A percentile compares a stretch with the other conserved stretches of the same genome.
phyloP scores from a whole-genome alignment of 345 rosid genomes.

The Rhodamnia rubescens region DNA sequence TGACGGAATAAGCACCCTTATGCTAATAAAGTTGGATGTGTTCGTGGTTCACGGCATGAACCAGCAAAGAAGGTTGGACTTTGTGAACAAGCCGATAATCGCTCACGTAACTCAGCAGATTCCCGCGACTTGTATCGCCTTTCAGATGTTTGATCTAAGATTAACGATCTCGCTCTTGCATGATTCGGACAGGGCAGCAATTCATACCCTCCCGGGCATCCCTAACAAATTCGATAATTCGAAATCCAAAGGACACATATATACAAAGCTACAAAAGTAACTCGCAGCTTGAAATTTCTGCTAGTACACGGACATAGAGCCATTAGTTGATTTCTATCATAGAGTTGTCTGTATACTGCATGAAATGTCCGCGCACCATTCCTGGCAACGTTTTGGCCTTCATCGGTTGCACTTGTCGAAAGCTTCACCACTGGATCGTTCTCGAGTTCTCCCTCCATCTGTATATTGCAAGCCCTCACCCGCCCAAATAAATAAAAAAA shows the following conservation, averaged over 20 bases:
- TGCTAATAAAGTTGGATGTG: background rate
- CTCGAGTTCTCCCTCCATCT: conserved; percentile 15
- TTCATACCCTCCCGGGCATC: background rate
- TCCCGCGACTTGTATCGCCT: background rate
- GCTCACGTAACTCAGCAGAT: background rate
- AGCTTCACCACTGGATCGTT: conserved; percentile 29
- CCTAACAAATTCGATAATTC: background rate
- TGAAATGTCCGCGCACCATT: conserved; percentile 25
- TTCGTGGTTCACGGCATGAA: background rate
- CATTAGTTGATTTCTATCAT: background rate
- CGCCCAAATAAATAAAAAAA: too few species aligned
- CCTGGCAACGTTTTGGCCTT: conserved; percentile 43
- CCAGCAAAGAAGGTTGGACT: background rate
- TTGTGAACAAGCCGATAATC: background rate
- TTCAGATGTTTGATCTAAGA: background rate
- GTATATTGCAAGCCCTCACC: too few species aligned
- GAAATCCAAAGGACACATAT: background rate
- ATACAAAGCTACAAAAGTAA: background rate
- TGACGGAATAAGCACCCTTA: background rate
- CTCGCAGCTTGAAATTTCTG: background rate
- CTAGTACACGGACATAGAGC: background rate
- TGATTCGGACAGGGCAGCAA: background rate
- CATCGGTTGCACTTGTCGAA: conserved; percentile 29
- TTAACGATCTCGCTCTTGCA: background rate
- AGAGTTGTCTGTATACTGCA: conserved; percentile 13